Conservation (phyloP, 768 basidiomycete genomes). For the Psilocybe subaeruginosa region DNA sequence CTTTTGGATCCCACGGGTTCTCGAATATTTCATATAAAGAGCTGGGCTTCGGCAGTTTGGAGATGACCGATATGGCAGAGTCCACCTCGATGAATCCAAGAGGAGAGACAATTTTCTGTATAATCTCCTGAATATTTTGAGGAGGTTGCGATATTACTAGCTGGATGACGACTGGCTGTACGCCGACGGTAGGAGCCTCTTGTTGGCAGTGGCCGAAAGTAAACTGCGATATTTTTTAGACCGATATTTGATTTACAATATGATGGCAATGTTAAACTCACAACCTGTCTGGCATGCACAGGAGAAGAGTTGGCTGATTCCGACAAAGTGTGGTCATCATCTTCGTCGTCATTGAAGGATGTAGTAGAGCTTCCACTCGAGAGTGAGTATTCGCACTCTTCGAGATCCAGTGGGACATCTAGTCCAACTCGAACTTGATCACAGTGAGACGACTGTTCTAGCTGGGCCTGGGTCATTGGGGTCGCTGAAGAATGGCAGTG, state of each 20-base stretch:
- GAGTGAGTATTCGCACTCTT: neutral
- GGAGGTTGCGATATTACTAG: neutral
- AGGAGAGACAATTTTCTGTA: neutral
- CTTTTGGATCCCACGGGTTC: neutral
- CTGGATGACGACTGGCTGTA: neutral
- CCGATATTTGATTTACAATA: too few species aligned
- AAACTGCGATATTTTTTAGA: neutral
- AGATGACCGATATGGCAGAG: neutral
- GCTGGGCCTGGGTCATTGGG: too few species aligned
- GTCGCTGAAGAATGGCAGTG: too few species aligned
- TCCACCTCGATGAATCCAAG: neutral
- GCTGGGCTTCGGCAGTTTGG: neutral
- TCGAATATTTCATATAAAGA: neutral
- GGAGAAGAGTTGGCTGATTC: too few species aligned
- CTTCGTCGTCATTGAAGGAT: neutral
- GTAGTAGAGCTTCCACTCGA: neutral
- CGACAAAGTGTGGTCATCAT: neutral
- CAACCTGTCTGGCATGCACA: too few species aligned
- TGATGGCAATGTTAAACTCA: too few species aligned
- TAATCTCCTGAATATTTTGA: neutral
- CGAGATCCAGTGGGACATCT: neutral
- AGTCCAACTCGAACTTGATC: neutral
- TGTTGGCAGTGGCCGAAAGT: neutral
- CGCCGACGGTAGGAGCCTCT: neutral
- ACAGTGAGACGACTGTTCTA: too few species aligned